A percentile compares a stretch with the other conserved stretches of the same genome.
phyloP scores from a whole-genome alignment of 176 grass and related monocot species.

The Juncus inflexus region DNA sequence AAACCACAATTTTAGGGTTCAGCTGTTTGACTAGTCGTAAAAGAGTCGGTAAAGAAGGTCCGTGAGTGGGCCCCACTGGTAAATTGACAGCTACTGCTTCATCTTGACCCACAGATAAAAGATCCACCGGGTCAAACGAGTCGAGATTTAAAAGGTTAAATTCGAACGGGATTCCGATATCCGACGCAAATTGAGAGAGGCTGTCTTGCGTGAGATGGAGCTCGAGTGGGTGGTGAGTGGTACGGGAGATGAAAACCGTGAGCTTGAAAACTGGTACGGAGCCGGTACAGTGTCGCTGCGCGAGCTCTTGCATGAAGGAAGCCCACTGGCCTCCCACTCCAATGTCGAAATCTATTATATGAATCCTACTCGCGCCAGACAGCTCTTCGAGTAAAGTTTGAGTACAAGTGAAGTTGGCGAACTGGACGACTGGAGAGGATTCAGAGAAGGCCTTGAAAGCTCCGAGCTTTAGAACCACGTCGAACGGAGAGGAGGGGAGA shows the following conservation, averaged over 20 bases:
- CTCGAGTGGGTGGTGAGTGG: constrained; percentile 62
- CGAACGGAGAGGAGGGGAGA: constrained; percentile 38
- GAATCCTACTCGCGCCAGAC: constrained; percentile 46
- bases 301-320: constrained; percentile 84
- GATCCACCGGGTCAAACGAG: constrained; percentile 40
- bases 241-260: constrained; percentile 51
- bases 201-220: constrained; percentile 61
- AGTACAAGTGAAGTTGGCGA: constrained; percentile 72
- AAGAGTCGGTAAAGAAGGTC: constrained; percentile 42
- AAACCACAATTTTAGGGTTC: constrained; percentile 61
- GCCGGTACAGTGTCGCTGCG: constrained; percentile 32
- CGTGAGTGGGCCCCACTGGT: constrained; percentile 47
- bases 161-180: constrained; percentile 64
- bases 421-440: constrained; percentile 64
- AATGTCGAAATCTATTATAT: constrained; percentile 84
- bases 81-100: constrained; percentile 76
- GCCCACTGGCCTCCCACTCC: constrained; percentile 77
- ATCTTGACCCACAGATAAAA: constrained; percentile 30
- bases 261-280: constrained; percentile 48
- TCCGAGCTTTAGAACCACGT: constrained; percentile 58
- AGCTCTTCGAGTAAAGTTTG: constrained; percentile 81
- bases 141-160: constrained; percentile 56
- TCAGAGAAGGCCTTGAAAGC: constrained; percentile 82
- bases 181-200: constrained; percentile 59
- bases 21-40: constrained; percentile 75